Base-by-base conservation (phyloP, 768 basidiomycete species). In the Phylloporus sp. region DNA sequence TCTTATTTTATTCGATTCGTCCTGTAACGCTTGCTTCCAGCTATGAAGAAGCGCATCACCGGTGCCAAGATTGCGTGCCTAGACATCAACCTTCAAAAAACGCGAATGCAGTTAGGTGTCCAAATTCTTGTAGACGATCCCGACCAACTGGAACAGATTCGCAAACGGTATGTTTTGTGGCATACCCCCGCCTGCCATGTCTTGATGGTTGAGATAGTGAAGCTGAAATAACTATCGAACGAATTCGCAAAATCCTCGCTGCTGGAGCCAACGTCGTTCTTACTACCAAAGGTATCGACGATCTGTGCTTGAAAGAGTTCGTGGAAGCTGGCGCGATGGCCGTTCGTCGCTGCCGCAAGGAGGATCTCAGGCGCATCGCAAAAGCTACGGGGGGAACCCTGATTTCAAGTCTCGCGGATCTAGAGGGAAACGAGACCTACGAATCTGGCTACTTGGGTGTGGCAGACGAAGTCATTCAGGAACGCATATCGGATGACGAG, bases 311-410 rank as follows among this genome's bases (percentile, higher is more conserved):
- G 57, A 99, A 99, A 66, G 96, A 98, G 70, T 99, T 98, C 58
- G 90, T 98, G 38, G 96, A 99, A 69, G 94, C 93, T 17, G 96
- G 96, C 32, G 95, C 95, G 1, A 98, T 98, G 88, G 96, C 94
- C 35, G 96, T 97, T 39, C 84, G 96, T 54, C 79, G 96, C 57
- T 98, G 96, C 72, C 83, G 87, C 66, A 99, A 99, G 69, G 96
- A 99, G 64, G 96, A 99, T 65, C 79, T 98, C 39, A 84, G 92
- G 46, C 84, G 96, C 41, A 98, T 98, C 57, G 96, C 96, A 22
- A 95, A 86, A 67, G 95, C 96, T 9, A 97, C 94, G 0, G 96
- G 96, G 21, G 96, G 93, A 9, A 90, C 90, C 21, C 75, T 98
- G 32, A 81, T 98, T 44, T 90, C 90, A 9, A 91, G 86, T 62